phyloP scores from a whole-genome alignment of 129 eudicot genomes.

The Lonicera japonica region DNA sequence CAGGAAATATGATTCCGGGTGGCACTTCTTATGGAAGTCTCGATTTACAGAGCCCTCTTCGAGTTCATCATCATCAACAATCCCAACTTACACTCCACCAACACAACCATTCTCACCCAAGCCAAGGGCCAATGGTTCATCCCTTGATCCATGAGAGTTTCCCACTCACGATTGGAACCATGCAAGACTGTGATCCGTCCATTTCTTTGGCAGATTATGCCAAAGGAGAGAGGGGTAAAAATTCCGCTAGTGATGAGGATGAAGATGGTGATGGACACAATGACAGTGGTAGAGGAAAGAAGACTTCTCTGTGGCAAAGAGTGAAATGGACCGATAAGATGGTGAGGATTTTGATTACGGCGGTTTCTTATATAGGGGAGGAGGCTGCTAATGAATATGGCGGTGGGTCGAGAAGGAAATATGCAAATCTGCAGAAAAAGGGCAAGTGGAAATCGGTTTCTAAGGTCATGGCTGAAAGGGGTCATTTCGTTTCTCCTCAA shows the following conservation, averaged over 20 bases:
- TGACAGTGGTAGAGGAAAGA: conserved; percentile 49
- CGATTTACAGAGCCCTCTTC: conserved; percentile 60
- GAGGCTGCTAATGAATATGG: conserved; percentile 50
- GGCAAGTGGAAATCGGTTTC: conserved; percentile 96
- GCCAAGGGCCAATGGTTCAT: conserved; percentile 45
- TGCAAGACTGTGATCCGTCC: conserved; percentile 48
- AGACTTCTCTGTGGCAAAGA: conserved; percentile 67
- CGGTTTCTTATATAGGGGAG: conserved; percentile 83
- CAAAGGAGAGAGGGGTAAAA: conserved; percentile 48
- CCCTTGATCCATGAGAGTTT: conserved; percentile 48
- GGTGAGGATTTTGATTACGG: conserved; percentile 79
- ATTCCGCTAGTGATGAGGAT: conserved; percentile 66
- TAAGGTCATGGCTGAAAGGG: conserved; percentile 97
- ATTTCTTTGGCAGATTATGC: conserved; percentile 37
- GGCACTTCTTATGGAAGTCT: conserved; percentile 43
- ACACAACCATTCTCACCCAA: conserved; percentile 31
- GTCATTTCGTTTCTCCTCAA: conserved; percentile 90
- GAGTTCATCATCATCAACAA: conserved; percentile 47
- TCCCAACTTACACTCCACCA: conserved; percentile 38
- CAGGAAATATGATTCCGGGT: conserved; percentile 53
- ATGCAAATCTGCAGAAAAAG: conserved; percentile 63
- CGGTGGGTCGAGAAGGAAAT: conserved; percentile 55
- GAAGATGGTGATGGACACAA: conserved; percentile 36
- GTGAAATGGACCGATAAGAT: conserved; percentile 90
- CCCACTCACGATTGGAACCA: conserved; percentile 48